Evolutionary conservation across 352 stramenopile species (phyloP).

Genomic region (Globisporangium apiculatum): DNA sequence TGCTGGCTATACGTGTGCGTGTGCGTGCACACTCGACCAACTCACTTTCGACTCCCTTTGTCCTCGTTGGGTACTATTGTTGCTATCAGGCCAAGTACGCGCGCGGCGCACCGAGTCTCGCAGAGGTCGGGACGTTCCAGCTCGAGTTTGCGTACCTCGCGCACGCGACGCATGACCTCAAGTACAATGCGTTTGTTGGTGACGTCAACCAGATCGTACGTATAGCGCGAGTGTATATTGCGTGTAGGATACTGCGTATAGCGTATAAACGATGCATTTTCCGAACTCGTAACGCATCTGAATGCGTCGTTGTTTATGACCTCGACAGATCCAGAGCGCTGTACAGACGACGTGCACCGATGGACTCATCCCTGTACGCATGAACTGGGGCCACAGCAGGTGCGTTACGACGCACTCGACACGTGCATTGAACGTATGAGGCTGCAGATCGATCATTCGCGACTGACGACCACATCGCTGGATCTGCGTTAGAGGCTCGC

Average conservation of each 20-base stretch:
- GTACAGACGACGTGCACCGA: conserved; percentile 27
- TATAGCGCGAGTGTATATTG: not conserved
- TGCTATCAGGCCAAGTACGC: not conserved
- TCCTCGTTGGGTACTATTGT: too few species aligned
- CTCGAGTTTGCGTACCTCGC: conserved; percentile 60
- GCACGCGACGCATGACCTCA: conserved; percentile 23
- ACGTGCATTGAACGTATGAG: too few species aligned
- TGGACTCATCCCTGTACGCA: conserved; percentile 33
- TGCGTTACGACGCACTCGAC: conserved; percentile 5
- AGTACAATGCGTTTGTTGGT: conserved; percentile 28
- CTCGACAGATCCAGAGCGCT: conserved; percentile 19
- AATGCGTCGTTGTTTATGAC: not conserved
- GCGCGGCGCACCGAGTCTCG: conserved; percentile 19
- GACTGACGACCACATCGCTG: too few species aligned
- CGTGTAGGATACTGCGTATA: too few species aligned
- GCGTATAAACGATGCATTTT: too few species aligned
- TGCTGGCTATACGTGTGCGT: not conserved
- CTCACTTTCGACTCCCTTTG: too few species aligned
- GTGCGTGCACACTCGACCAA: not conserved
- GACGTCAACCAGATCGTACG: conserved; percentile 36
- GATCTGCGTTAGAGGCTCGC: conserved; percentile 2
- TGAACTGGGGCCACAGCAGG: conserved; percentile 24
- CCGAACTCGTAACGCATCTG: too few species aligned
- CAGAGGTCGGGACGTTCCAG: conserved; percentile 50
- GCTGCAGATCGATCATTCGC: not conserved